Evolutionary conservation across 768 basidiomycete species (phyloP).

Genomic region (Xanthoconium stramineum): DNA sequence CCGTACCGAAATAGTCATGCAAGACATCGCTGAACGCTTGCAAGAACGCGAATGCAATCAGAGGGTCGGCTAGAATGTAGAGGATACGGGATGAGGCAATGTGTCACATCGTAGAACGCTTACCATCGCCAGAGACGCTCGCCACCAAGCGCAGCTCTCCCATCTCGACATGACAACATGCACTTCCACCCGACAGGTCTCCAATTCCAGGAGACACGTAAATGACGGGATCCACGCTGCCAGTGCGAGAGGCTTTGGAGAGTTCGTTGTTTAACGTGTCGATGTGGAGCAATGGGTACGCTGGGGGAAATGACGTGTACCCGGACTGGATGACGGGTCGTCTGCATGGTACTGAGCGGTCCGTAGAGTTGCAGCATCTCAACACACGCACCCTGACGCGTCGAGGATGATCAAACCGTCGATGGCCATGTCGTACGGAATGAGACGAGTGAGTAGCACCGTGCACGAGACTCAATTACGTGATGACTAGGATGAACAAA

Average conservation of each 20-base stretch:
- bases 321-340: constrained; percentile 88
- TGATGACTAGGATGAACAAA: no score
- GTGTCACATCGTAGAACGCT: neutral
- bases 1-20: constrained; percentile 82
- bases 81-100: neutral
- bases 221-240: constrained; percentile 71
- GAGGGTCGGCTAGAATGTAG: constrained; percentile 66
- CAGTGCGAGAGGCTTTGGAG: constrained; percentile 48
- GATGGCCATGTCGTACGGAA: constrained; percentile 62
- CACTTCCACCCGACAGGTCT: constrained; percentile 48
- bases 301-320: constrained; percentile 72
- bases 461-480: neutral
- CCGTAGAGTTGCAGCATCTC: neutral
- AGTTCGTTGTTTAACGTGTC: constrained; percentile 79
- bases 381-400: constrained; percentile 56
- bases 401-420: constrained; percentile 83
- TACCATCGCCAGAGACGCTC: constrained; percentile 83
- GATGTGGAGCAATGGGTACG: constrained; percentile 82
- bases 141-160: constrained; percentile 76
- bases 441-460: no score
- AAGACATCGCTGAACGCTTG: constrained; percentile 83
- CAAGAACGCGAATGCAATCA: constrained; percentile 86
- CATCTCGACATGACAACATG: constrained; percentile 78
- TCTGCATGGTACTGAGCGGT: constrained; percentile 31
- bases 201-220: constrained; percentile 50